A percentile compares a stretch with the other conserved stretches of the same genome.
Evolutionary conservation across 2,329 filamentous ascomycete genomes (phyloP).

Genomic region (Arachnopeziza araneosa): DNA sequence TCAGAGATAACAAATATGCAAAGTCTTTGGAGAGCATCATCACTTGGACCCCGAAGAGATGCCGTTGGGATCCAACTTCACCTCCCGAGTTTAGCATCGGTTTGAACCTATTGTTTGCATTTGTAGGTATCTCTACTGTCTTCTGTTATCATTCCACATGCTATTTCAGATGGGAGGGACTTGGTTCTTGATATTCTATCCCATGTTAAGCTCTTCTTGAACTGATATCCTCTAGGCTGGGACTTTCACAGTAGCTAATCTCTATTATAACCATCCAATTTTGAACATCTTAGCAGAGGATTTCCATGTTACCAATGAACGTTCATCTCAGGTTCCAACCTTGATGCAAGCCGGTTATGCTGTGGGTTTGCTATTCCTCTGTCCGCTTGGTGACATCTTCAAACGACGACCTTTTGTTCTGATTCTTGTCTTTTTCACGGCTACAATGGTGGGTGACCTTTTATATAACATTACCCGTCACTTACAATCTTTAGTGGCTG

Average conservation of each 20-base stretch:
- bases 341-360: conserved; percentile 78
- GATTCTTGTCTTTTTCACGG: conserved; percentile 59
- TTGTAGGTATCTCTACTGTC: conserved; percentile 27
- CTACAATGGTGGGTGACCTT: conserved; percentile 50
- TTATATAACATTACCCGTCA: neutral
- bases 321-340: conserved; percentile 63
- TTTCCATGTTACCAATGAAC: conserved; percentile 65
- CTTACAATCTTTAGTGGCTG: conserved; percentile 46
- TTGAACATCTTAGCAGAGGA: conserved; percentile 68
- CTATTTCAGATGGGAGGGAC: neutral
- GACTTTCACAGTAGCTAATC: conserved; percentile 69
- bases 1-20: conserved; percentile 14
- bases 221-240: conserved; percentile 36
- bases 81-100: conserved; percentile 63
- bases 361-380: conserved; percentile 64
- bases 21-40: conserved; percentile 30
- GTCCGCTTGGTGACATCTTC: conserved; percentile 68
- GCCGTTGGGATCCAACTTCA: conserved; percentile 60
- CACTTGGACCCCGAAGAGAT: conserved; percentile 57
- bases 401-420: conserved; percentile 65
- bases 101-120: conserved; percentile 61
- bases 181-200: neutral
- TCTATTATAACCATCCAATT: conserved; percentile 79
- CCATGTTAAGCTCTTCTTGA: neutral
- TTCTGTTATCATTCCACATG: neutral